Evolutionary conservation across 495 filamentous ascomycete species (phyloP), one percentile per base, ranked within the genome.

Genomic region (Trichocladium antarcticum): DNA sequence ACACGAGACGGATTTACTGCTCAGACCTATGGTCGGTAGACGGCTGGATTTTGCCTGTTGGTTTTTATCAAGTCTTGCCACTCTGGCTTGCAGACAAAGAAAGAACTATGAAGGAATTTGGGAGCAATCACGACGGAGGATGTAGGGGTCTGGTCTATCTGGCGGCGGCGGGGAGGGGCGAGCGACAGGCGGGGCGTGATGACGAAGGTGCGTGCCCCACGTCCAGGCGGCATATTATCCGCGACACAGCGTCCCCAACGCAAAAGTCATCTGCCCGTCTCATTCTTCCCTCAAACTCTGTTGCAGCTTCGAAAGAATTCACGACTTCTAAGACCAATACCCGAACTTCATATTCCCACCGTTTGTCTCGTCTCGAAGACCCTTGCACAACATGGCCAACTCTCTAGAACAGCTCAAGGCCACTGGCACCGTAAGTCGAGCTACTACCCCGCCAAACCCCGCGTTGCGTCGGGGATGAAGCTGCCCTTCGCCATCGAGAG

Each of bases 341-440:
- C 34, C 27, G 19, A 22, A 14, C 28, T 48, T 31, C 22, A 42
- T 1, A 14, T 34, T 15, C 15, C 15, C 17, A 41, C 37, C 41
- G 6, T 31, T 43, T 47, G 21, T 35, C 40, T 35, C 17, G 29
- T 39, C 38, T 36, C 28, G 37, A 45, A 48, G 40, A 20, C 16
- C 40, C 38, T 50, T 29, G 16, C 37, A 39, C 66, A 82, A 59
- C 54, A 94, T 94, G 87, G 67, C 85, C 62, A 82, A 65, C 69
- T 87, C 90, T 71, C 81, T 98, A 52, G 92, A 97, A 60, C 89
- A 97, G 74, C 78, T 98, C 60, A 98, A 98, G 77, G 82, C 85
- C 69, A 73, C 85, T 64, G 93, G 92, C 80, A 98, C 92, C 57
- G 87, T 93, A 77, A 67, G 87, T 84, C 36, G 45, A n/a, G n/a